A percentile compares a stretch with the other conserved stretches of the same genome.
These are phyloP conservation scores for Psilocybe mexicana DNA, from an alignment of 1,284 basidiomycete genomes.

Conservation along the genomic window DNA sequence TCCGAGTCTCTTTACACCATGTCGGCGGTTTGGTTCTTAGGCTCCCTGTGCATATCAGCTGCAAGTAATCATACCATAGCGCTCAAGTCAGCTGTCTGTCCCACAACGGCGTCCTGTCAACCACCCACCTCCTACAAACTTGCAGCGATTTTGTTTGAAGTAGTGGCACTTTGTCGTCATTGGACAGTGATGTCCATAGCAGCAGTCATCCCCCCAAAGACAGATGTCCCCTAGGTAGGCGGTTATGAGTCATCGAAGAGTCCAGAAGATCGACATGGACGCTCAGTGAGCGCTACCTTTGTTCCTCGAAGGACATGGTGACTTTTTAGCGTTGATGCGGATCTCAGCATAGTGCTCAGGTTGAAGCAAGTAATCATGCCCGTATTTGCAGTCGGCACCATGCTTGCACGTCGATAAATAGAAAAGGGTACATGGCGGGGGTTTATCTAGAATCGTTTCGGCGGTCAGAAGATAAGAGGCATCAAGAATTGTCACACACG, in stretches of 20 bases:
- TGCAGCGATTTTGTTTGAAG: constrained; percentile 55
- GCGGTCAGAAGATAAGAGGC: constrained; percentile 16
- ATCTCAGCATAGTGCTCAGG: constrained; percentile 52
- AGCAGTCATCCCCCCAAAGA: constrained; percentile 57
- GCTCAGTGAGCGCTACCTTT: constrained; percentile 35
- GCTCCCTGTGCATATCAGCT: constrained; percentile 48
- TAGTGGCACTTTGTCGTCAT: constrained; percentile 49
- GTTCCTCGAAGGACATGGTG: constrained; percentile 57
- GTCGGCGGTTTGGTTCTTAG: constrained; percentile 22
- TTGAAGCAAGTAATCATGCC: constrained; percentile 56
- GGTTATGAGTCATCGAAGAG: constrained; percentile 2
- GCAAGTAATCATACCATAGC: constrained; percentile 8
- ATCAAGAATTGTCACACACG: constrained; percentile 39
- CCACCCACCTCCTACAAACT: constrained; percentile 54
- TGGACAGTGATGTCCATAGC: constrained; percentile 61
- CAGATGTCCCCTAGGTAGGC: constrained; percentile 47
- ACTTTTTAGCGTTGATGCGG: constrained; percentile 53
- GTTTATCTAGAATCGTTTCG: constrained; percentile 43
- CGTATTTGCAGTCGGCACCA: constrained; percentile 54
- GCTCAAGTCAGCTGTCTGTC: constrained; percentile 20
- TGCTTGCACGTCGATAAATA: constrained; percentile 60
- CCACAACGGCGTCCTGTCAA: neutral
- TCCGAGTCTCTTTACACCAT: constrained; percentile 13
- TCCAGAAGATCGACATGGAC: neutral
- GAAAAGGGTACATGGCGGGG: constrained; percentile 62